Evolutionary conservation across 2,329 filamentous ascomycete species (phyloP), one percentile per base, ranked within the genome.

Genomic region (Phaeosphaeria sp.): DNA sequence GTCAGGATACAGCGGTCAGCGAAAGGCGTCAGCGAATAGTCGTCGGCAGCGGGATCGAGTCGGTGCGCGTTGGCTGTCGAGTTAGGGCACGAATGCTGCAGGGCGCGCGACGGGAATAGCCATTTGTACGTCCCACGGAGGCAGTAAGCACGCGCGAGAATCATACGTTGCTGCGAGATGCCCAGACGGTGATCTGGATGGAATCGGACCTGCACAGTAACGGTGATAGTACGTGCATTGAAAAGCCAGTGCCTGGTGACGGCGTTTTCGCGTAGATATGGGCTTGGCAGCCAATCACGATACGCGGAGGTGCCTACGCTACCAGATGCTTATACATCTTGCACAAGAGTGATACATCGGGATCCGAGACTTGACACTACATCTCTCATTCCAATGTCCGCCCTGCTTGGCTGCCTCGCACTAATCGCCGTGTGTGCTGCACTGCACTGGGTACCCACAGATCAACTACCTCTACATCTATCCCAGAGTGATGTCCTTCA

Each of bases 1-100:
- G 87, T 90, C 25, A 98, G 78, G 7, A 87, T 86, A 54, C 93
- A 93, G 74, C 91, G 90, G 79, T 99, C 95, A 55, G 91, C 89
- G 72, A 99, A 99, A 46, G 89, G 90, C 3, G 92, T 87, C 30
- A 89, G 83, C 17, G 90, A 86, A 78, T 96, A 98, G 77, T 97
- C 92, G 70, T 92, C 89, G 0, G 93, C 92, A 0, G 86, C 74
- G 2, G 94, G 94, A 74, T 97, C 91, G 20, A 97, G 85, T 54
- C 71, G 69, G 6, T 59, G 36, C 30, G 54, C 57, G 18, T 56
- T 51, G 17, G 64, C 61, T 39, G 66, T 72, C 30, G 67, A 73
- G 48, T 59, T 72, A 64, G 72, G 73, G 71, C 73, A 66, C 62
- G 62, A 63, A 46, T 61, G 60, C 21, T 54, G 42, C 46, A 56